Evolutionary conservation across 768 basidiomycete species (phyloP).

Genomic region (Auriculariales sp.): DNA sequence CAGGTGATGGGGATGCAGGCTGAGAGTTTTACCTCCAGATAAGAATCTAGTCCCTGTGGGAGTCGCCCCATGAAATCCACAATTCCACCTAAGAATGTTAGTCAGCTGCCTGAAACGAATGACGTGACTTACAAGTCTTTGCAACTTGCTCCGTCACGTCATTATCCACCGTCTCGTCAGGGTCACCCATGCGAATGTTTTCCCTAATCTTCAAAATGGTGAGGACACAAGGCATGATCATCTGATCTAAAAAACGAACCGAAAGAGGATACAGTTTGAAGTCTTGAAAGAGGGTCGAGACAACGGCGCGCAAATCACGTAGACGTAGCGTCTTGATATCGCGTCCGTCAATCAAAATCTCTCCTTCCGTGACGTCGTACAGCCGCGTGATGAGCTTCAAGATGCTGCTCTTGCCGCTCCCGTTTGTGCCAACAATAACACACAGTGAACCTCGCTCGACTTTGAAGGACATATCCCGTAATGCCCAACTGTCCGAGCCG

Average conservation of each 20-base stretch:
- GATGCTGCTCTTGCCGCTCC: conserved; percentile 23
- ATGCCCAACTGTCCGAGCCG: conserved; percentile 12
- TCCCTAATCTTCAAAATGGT: conserved; percentile 41
- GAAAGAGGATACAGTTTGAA: conserved; percentile 69
- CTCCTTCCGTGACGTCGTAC: conserved; percentile 30
- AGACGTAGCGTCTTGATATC: conserved; percentile 49
- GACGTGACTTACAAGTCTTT: no score
- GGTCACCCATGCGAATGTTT: conserved; percentile 65
- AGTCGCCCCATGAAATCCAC: conserved; percentile 46
- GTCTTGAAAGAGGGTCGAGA: conserved; percentile 68
- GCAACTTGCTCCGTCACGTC: no score
- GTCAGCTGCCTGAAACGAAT: no score
- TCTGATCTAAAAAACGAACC: conserved; percentile 24
- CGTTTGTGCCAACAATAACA: conserved; percentile 20
- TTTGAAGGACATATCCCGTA: conserved; percentile 16
- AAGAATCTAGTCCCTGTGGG: conserved; percentile 54
- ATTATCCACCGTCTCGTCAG: conserved; percentile 31
- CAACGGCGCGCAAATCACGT: conserved; percentile 46
- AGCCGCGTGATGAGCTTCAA: conserved; percentile 35
- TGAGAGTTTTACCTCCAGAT: conserved; percentile 13
- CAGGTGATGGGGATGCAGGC: neutral
- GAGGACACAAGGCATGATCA: neutral
- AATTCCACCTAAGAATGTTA: no score
- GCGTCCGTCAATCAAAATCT: conserved; percentile 33
- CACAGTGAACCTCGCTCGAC: conserved; percentile 20